These are phyloP conservation scores for Musa acuminata DNA, from an alignment of 176 grass and related monocot genomes.

Conservation along the genomic window DNA sequence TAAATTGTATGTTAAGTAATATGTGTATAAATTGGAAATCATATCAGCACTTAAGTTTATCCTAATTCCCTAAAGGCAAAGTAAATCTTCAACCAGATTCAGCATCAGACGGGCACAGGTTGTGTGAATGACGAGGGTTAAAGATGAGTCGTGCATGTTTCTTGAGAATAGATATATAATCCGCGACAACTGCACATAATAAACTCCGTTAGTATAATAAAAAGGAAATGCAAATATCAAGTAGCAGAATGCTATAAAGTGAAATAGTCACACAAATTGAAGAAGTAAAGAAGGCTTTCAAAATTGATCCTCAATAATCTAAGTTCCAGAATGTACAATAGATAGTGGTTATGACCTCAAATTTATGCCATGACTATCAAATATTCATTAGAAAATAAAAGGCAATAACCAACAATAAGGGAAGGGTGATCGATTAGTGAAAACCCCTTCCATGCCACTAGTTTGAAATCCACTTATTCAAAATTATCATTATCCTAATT, in stretches of 20 bases:
- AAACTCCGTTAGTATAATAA: slow-evolving; percentile 23
- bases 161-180: slow-evolving; percentile 98
- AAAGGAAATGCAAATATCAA: slow-evolving; percentile 13
- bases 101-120: slow-evolving; percentile 96
- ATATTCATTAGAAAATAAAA: not conserved
- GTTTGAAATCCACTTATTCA: not conserved
- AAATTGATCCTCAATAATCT: not conserved
- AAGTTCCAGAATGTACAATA: not conserved
- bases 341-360: too few relatives aligned
- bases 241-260: not conserved
- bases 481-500: not conserved
- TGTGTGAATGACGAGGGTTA: slow-evolving; percentile 90
- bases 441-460: not conserved
- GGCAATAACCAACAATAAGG: not conserved
- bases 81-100: slow-evolving; percentile 66
- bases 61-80: slow-evolving; percentile 4
- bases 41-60: not conserved
- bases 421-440: not conserved
- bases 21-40: too few relatives aligned
- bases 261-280: not conserved
- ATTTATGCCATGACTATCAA: not conserved
- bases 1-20: too few relatives aligned
- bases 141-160: slow-evolving; percentile 98
- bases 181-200: slow-evolving; percentile 78
- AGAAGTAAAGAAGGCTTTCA: not conserved